A percentile compares a stretch with the other conserved stretches of the same genome.
Evolutionary conservation across 2,329 filamentous ascomycete species (phyloP).

Genomic region (Daldinia eschscholtzii): DNA sequence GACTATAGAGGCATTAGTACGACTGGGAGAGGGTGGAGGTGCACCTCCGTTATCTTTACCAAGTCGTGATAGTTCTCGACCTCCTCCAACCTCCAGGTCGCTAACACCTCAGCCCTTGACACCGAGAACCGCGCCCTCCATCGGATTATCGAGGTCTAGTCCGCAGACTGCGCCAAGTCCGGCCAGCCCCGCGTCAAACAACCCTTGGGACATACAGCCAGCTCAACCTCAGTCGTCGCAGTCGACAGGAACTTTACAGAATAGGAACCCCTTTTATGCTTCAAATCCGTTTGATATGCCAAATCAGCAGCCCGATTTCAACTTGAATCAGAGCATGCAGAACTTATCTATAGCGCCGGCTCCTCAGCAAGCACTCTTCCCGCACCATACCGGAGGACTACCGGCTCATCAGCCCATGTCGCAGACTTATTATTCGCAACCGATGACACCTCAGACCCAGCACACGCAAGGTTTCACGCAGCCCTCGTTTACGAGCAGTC

Average conservation of each 20-base stretch:
- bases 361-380: slow-evolving; percentile 73
- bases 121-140: slow-evolving; percentile 52
- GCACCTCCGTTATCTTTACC: slow-evolving; percentile 55
- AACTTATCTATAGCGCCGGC: slow-evolving; percentile 74
- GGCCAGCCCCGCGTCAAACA: slow-evolving; percentile 68
- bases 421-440: slow-evolving; percentile 59
- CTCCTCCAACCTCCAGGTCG: slow-evolving; percentile 64
- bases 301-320: slow-evolving; percentile 57
- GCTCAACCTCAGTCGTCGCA: slow-evolving; percentile 73
- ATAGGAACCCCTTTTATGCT: slow-evolving; percentile 68
- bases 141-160: slow-evolving; percentile 50
- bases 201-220: slow-evolving; percentile 74
- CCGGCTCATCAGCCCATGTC: slow-evolving; percentile 58
- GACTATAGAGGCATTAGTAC: slow-evolving; percentile 85
- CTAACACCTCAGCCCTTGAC: slow-evolving; percentile 63
- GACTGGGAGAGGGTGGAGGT: slow-evolving; percentile 79
- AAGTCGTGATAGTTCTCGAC: slow-evolving; percentile 59
- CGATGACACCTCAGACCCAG: slow-evolving; percentile 59
- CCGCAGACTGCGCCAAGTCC: slow-evolving; percentile 51
- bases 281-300: slow-evolving; percentile 79
- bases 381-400: slow-evolving; percentile 78
- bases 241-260: slow-evolving; percentile 72
- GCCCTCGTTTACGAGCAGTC: slow-evolving; percentile 58
- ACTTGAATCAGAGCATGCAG: slow-evolving; percentile 78
- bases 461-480: slow-evolving; percentile 58